Conservation (phyloP, 768 basidiomycete genomes). For the Boletus rex-veris region DNA sequence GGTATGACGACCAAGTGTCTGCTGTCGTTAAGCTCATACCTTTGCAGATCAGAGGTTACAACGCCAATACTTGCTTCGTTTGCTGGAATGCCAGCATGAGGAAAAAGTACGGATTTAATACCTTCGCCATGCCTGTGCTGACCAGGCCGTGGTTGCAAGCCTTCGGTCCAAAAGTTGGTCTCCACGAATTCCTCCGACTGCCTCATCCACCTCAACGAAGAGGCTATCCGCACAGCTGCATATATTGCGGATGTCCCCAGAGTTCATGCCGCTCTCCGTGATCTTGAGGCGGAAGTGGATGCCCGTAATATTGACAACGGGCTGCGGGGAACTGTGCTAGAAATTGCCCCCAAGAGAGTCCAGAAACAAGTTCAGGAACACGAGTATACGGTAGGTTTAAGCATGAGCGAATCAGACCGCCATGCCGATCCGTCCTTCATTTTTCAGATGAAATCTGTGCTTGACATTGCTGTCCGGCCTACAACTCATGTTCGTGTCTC, state of each 20-base stretch:
- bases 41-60: conserved; percentile 53
- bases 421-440: conserved; percentile 2
- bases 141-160: conserved; percentile 35
- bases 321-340: conserved; percentile 43
- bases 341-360: conserved; percentile 41
- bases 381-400: conserved; percentile 43
- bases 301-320: conserved; percentile 37
- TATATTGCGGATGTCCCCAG: conserved; percentile 49
- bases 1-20: conserved; percentile 40
- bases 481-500: conserved; percentile 64
- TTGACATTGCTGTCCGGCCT: conserved; percentile 56
- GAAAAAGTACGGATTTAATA: conserved; percentile 57
- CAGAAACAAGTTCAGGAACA: conserved; percentile 46
- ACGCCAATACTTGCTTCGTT: conserved; percentile 53
- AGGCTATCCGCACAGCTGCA: conserved; percentile 59
- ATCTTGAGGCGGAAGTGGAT: conserved; percentile 51
- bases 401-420: neutral
- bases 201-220: conserved; percentile 56
- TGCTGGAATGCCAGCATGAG: conserved; percentile 78
- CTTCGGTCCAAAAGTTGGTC: conserved; percentile 22
- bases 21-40: conserved; percentile 7
- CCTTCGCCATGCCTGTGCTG: conserved; percentile 40
- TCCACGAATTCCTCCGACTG: conserved; percentile 58
- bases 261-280: conserved; percentile 45
- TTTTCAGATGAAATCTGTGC: conserved; percentile 53